Percentiles rank a stretch among this genome's conserved stretches.
These are phyloP conservation scores for Suillus luteus DNA, from an alignment of 768 basidiomycete species.

Conservation along the genomic window DNA sequence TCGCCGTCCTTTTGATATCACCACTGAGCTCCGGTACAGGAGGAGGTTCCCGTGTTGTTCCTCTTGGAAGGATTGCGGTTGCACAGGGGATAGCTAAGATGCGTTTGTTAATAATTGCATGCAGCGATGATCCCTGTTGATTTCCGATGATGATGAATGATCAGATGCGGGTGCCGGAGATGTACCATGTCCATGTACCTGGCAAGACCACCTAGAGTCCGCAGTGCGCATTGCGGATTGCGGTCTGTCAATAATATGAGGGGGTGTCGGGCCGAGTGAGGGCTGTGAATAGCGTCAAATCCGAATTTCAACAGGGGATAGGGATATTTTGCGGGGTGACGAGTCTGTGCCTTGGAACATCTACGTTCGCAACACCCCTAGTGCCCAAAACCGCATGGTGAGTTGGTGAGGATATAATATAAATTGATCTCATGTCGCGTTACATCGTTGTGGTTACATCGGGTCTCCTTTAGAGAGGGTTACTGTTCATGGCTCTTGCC, in stretches of 20 bases:
- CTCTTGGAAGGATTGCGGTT: background rate
- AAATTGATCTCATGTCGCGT: background rate
- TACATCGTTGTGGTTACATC: background rate
- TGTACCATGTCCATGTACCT: background rate
- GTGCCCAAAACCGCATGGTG: background rate
- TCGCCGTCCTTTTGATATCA: slow-evolving; percentile 2
- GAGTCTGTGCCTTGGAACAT: background rate
- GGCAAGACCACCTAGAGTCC: background rate
- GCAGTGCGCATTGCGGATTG: background rate
- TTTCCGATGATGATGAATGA: background rate
- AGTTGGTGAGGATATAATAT: background rate
- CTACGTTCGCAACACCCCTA: background rate
- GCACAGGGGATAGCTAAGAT: background rate
- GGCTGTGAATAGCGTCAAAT: background rate
- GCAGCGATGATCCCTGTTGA: background rate
- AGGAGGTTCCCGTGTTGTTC: background rate
- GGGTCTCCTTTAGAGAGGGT: background rate
- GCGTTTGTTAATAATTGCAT: background rate
- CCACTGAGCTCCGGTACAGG: background rate
- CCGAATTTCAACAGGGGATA: background rate
- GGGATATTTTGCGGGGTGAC: background rate
- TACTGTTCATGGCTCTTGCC: background rate
- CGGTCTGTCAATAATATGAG: background rate
- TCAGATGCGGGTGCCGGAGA: slow-evolving; percentile 1
- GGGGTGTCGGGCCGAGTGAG: background rate